Base-by-base conservation (phyloP, 2,329 filamentous ascomycete species). In the Fusarium fracticaudum region DNA sequence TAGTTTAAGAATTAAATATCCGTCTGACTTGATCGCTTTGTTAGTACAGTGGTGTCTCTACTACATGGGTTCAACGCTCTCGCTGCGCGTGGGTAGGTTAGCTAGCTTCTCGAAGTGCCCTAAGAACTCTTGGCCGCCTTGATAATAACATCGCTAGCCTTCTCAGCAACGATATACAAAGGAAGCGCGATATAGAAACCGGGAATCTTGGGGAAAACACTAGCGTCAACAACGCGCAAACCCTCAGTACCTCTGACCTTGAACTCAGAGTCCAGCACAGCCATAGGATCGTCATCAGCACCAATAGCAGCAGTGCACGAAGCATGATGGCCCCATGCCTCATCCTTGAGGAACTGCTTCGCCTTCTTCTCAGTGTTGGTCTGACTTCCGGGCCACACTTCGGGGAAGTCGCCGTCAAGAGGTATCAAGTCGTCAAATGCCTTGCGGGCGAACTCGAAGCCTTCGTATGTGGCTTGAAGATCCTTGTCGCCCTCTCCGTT, bases 161-260 rank as follows among this genome's bases (percentile, higher is more conserved):
- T 92, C 83, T 92, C 89, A 4, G 84, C 85, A 10, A 89, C 82
- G 79, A 91, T 67, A 1, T 72, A 77, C 8, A 76, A 29, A 3
- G 76, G 76, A 2, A 73, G 22, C 0, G 73, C 70, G 20, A 76
- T 76, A 22, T 73, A 73, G 15, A 76, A 76, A 2, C 76, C 76
- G 12, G 76, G 76, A 4, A 77, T 77, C 50, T 76, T 77, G 4
- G 77, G 76, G 26, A 88, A 92, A 2, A 88, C 84, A 31, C 85
- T 87, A 2, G 89, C 90, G 81, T 92, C 90, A 1, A 92, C 90
- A 6, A 92, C 90, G 35, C 90, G 83, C 57, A 92, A 78, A 0
- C 87, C 86, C 1, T 84, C 79, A 0, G 90, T 86, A 1, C 89
- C 89, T 14, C 87, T 82, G 2, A 92, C 90, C 18, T 85, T 83